These are phyloP conservation scores for Pseudozyma hubeiensis DNA, from an alignment of 1,284 basidiomycete genomes.

Conservation along the genomic window DNA sequence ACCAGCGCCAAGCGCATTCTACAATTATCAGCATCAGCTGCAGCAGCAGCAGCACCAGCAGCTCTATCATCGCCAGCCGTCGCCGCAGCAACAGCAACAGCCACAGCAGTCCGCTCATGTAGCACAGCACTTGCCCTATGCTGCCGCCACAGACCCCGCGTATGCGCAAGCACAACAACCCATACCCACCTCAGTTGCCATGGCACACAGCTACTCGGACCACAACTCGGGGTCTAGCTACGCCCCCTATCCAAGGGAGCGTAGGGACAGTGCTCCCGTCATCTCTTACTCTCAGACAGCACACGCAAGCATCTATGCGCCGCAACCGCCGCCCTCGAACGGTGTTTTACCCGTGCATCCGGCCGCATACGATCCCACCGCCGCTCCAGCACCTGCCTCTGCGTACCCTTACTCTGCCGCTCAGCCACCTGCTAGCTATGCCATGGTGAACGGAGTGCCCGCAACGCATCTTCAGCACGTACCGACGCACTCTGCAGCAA, in stretches of 20 bases:
- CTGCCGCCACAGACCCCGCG: slow-evolving; percentile 3
- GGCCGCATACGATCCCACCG: slow-evolving; percentile 6
- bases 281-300: slow-evolving; percentile 17
- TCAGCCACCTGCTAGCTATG: slow-evolving; percentile 16
- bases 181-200: slow-evolving; percentile 16
- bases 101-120: slow-evolving; percentile 9
- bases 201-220: slow-evolving; percentile 32
- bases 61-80: slow-evolving; percentile 28
- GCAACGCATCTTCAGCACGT: slow-evolving; percentile 26
- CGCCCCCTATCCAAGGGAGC: slow-evolving; percentile 18
- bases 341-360: slow-evolving; percentile 11
- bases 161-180: slow-evolving; percentile 11
- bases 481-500: slow-evolving; percentile 7
- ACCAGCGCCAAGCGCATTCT: slow-evolving; percentile 43
- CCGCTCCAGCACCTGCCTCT: neutral
- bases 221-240: slow-evolving; percentile 7
- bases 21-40: slow-evolving; percentile 50
- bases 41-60: slow-evolving; percentile 39
- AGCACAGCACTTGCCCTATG: slow-evolving; percentile 12
- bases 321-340: slow-evolving; percentile 11
- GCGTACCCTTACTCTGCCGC: slow-evolving; percentile 4
- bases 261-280: slow-evolving; percentile 32
- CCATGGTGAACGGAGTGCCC: slow-evolving; percentile 11
- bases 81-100: neutral
- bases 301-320: slow-evolving; percentile 6